Conservation (phyloP, 306 rosid genomes). For the Cotoneaster glaucophyllus region DNA sequence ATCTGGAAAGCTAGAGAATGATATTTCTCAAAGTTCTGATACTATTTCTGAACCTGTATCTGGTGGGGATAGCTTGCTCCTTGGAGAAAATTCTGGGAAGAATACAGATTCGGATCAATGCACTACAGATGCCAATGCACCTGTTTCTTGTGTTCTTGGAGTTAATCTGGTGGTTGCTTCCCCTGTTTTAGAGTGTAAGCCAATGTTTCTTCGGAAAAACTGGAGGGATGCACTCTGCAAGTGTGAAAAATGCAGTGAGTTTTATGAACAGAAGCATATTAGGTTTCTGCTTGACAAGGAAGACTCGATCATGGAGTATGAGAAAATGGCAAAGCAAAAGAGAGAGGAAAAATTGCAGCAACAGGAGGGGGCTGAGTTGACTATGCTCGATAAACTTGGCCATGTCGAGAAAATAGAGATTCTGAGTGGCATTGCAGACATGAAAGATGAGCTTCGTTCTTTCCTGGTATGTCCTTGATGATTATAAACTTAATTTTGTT, state of each 20-base stretch:
- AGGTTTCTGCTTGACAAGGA: constrained; percentile 73
- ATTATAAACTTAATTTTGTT: background rate
- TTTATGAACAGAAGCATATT: constrained; percentile 52
- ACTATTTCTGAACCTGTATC: constrained; percentile 35
- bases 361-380: constrained; percentile 72
- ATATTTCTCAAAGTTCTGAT: constrained; percentile 20
- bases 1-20: constrained; percentile 35
- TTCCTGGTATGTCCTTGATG: constrained; percentile 56
- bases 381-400: constrained; percentile 65
- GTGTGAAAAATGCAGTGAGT: constrained; percentile 55
- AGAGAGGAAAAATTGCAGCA: constrained; percentile 79
- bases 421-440: constrained; percentile 85
- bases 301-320: constrained; percentile 84
- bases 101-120: constrained; percentile 18
- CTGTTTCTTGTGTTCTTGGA: constrained; percentile 50
- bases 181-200: constrained; percentile 38
- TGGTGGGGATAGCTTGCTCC: constrained; percentile 25
- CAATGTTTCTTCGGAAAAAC: constrained; percentile 77
- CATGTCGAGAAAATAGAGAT: constrained; percentile 92
- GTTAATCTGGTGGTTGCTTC: constrained; percentile 38
- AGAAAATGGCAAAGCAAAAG: constrained; percentile 74
- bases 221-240: constrained; percentile 85
- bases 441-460: constrained; percentile 79
- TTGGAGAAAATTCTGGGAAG: constrained; percentile 32
- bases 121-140: constrained; percentile 21